A percentile compares a stretch with the other conserved stretches of the same genome.
phyloP scores from a whole-genome alignment of 768 basidiomycete genomes.

The Pleurotus citrinopileatus region DNA sequence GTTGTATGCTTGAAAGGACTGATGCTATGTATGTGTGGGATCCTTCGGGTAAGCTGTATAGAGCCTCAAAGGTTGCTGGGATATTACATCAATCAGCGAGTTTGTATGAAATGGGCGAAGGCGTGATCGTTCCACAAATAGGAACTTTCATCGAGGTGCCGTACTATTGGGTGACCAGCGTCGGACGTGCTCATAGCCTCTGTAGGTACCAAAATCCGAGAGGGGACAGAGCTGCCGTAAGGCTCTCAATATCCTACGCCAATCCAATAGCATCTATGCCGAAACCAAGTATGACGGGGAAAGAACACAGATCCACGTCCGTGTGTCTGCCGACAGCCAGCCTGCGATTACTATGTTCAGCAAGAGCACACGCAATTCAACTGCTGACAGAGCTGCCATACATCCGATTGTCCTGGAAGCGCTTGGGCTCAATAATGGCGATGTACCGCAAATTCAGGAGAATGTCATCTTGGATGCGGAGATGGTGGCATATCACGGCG shows the following conservation, averaged over 20 bases:
- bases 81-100: conserved; percentile 55
- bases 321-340: conserved; percentile 33
- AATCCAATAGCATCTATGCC: conserved; percentile 60
- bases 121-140: conserved; percentile 38
- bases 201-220: conserved; percentile 78
- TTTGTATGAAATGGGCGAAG: conserved; percentile 34
- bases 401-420: conserved; percentile 59
- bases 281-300: conserved; percentile 97
- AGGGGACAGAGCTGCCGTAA: conserved; percentile 66
- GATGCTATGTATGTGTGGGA: conserved; percentile 79
- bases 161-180: background rate
- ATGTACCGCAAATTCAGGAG: conserved; percentile 25
- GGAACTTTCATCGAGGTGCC: conserved; percentile 63
- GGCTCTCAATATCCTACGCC: conserved; percentile 44
- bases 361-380: conserved; percentile 85
- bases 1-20: conserved; percentile 52
- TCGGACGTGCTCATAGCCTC: background rate
- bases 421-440: conserved; percentile 38
- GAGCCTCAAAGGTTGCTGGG: conserved; percentile 52
- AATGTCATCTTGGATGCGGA: conserved; percentile 75
- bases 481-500: conserved; percentile 80
- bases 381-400: conserved; percentile 67
- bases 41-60: conserved; percentile 46
- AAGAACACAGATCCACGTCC: conserved; percentile 88
- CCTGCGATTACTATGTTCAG: conserved; percentile 75